Evolutionary conservation across 495 filamentous ascomycete genomes (phyloP).

Genomic region (Penicillium psychrofluorescens): DNA sequence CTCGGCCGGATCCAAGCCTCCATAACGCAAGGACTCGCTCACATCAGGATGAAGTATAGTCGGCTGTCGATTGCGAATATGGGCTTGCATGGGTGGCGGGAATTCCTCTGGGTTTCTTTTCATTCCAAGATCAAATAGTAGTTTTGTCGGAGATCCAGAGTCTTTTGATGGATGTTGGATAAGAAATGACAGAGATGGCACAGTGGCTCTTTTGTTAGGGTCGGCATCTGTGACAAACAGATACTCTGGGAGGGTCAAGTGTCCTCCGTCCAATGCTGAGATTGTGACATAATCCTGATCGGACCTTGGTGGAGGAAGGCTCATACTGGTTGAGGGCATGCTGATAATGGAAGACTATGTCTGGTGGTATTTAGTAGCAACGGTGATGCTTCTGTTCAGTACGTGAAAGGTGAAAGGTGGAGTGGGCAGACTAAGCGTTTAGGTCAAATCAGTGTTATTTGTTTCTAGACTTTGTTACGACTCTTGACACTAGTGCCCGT

Average conservation of each 20-base stretch:
- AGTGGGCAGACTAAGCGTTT: too few relatives aligned
- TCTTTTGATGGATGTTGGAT: constrained; percentile 18
- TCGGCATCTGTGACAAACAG: constrained; percentile 27
- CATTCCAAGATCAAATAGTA: constrained; percentile 37
- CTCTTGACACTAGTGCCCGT: too few relatives aligned
- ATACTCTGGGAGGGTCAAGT: constrained; percentile 31
- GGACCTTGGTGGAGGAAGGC: too few relatives aligned
- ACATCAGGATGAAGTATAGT: constrained; percentile 26
- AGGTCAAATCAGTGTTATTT: too few relatives aligned
- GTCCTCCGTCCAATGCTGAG: constrained; percentile 6
- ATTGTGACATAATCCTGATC: too few relatives aligned
- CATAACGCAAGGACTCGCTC: constrained; percentile 17
- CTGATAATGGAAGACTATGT: too few relatives aligned
- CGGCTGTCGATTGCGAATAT: constrained; percentile 22
- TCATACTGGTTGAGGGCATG: too few relatives aligned
- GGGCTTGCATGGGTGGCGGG: constrained; percentile 12
- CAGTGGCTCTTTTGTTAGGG: constrained; percentile 11
- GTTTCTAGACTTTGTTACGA: too few relatives aligned
- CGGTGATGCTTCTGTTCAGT: too few relatives aligned
- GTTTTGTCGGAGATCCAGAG: constrained; percentile 7
- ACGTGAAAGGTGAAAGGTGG: too few relatives aligned
- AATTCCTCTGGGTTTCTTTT: constrained; percentile 18
- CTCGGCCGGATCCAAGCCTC: constrained; percentile 23
- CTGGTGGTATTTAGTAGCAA: too few relatives aligned
- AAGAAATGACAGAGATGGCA: constrained; percentile 27